Evolutionary conservation across 2,329 filamentous ascomycete species (phyloP).

Genomic region (Aspergillus sojae): DNA sequence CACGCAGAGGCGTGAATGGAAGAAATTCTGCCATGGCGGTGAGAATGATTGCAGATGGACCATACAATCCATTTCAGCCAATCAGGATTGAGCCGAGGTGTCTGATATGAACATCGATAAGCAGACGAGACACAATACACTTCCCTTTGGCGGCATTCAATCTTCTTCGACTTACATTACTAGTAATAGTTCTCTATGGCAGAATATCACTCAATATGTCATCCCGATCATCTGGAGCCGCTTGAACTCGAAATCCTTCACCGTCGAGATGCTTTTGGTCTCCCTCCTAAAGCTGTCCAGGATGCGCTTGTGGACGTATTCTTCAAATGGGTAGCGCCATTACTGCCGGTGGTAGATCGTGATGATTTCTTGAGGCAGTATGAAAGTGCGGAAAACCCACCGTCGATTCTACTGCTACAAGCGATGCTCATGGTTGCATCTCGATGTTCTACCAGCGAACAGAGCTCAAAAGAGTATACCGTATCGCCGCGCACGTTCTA

Average conservation of each 20-base stretch:
- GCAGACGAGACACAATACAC: not conserved
- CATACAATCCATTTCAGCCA: not conserved
- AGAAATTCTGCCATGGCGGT: slow-evolving; percentile 31
- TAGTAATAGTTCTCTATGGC: not conserved
- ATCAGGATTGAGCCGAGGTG: slow-evolving; percentile 1
- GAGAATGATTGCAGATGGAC: not conserved
- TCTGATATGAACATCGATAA: not conserved
- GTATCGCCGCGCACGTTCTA: slow-evolving; percentile 14
- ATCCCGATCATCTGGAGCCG: slow-evolving; percentile 11
- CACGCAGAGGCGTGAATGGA: not conserved
- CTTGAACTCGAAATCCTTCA: slow-evolving; percentile 18
- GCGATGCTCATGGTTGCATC: slow-evolving; percentile 18
- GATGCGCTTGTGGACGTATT: slow-evolving; percentile 15
- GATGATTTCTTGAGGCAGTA: slow-evolving; percentile 17
- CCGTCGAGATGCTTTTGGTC: slow-evolving; percentile 14
- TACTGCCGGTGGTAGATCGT: slow-evolving; percentile 14
- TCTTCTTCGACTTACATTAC: not conserved
- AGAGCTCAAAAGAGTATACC: not conserved
- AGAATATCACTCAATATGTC: not conserved
- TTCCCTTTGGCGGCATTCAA: not conserved
- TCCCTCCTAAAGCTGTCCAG: slow-evolving; percentile 7
- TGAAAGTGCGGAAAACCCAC: not conserved
- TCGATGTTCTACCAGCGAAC: not conserved
- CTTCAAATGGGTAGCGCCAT: slow-evolving; percentile 17
- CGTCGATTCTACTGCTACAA: slow-evolving; percentile 16